Conservation (phyloP, 352 stramenopile species). For the Aphanomyces astaci region DNA sequence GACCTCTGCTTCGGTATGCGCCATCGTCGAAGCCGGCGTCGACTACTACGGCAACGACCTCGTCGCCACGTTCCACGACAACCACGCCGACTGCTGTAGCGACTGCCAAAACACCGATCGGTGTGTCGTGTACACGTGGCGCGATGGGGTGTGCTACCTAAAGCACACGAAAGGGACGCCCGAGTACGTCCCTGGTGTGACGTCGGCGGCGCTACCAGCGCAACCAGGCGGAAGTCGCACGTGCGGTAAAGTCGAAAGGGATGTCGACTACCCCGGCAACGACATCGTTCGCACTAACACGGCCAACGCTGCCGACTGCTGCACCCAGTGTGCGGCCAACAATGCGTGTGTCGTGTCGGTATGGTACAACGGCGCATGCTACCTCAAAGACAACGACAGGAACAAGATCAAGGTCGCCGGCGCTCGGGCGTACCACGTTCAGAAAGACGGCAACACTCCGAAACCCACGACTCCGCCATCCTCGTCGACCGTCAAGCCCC, state of each 20-base stretch:
- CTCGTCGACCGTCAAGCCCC: neutral
- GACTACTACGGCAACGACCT: slow-evolving; percentile 23
- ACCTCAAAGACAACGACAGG: neutral
- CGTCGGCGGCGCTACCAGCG: neutral
- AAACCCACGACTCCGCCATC: neutral
- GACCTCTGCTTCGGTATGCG: too few species aligned
- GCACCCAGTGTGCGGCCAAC: neutral
- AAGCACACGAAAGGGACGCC: slow-evolving; percentile 13
- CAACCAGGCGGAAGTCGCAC: neutral
- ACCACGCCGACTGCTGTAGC: neutral
- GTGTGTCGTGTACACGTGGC: slow-evolving; percentile 9
- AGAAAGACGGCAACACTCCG: neutral
- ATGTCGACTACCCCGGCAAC: slow-evolving; percentile 5
- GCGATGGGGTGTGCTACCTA: slow-evolving; percentile 13
- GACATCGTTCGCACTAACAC: neutral
- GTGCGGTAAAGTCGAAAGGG: neutral
- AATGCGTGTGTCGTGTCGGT: neutral
- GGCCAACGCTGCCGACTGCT: neutral
- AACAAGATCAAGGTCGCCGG: neutral
- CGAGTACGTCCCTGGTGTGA: neutral
- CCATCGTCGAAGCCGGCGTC: neutral
- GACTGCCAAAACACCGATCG: neutral
- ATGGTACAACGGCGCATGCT: neutral
- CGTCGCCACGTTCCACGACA: neutral
- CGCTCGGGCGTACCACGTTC: neutral